A percentile compares a stretch with the other conserved stretches of the same genome.
Evolutionary conservation across 768 basidiomycete species (phyloP).

Genomic region (Boletellus sp.): DNA sequence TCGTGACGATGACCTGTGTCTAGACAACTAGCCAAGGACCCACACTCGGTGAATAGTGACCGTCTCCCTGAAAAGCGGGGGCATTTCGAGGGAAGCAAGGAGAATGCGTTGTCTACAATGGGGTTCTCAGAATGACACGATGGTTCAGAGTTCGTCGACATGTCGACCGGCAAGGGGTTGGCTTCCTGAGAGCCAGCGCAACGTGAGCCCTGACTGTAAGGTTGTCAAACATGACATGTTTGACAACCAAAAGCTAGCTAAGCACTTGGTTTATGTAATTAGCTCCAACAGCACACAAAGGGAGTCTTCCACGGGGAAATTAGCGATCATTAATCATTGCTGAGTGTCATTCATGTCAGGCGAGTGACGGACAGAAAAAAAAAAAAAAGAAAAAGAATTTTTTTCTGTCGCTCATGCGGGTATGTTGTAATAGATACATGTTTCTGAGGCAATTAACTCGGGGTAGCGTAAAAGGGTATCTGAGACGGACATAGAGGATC

Average conservation of each 20-base stretch:
- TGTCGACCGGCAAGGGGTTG: conserved; percentile 2
- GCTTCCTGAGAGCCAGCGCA: too few species aligned
- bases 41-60: too few species aligned
- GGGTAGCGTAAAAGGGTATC: conserved; percentile 31
- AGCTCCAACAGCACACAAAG: background rate
- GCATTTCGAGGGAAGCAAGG: too few species aligned
- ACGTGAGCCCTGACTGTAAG: too few species aligned
- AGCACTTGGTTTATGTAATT: background rate
- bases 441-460: conserved; percentile 26
- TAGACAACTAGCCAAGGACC: too few species aligned
- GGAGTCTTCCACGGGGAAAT: background rate
- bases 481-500: conserved; percentile 13
- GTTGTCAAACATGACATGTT: too few species aligned
- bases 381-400: conserved; percentile 3
- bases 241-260: too few species aligned
- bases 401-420: conserved; percentile 10
- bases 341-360: too few species aligned
- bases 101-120: too few species aligned
- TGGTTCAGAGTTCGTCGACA: conserved; percentile 1
- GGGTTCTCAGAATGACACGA: background rate
- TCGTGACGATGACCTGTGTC: too few species aligned
- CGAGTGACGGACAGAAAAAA: background rate
- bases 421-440: conserved; percentile 29
- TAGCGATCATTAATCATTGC: too few species aligned
- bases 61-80: too few species aligned